Evolutionary conservation across 805 yeast species (phyloP).

Genomic region (Yamadazyma endophytica): DNA sequence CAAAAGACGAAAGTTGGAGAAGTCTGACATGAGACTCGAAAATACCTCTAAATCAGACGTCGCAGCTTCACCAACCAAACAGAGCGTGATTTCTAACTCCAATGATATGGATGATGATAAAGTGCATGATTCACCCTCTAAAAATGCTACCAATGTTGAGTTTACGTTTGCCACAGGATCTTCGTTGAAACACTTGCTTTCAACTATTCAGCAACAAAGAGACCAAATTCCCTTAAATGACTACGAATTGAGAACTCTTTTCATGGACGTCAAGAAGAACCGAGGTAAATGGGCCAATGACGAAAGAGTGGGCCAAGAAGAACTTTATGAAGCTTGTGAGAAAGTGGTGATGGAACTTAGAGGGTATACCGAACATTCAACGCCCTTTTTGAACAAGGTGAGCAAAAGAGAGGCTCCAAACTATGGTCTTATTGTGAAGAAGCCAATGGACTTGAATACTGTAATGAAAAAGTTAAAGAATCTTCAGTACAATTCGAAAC

Average conservation of each 20-base stretch:
- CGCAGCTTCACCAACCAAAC: slow-evolving; percentile 4
- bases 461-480: slow-evolving; percentile 85
- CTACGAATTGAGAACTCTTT: slow-evolving; percentile 74
- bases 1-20: slow-evolving; percentile 73
- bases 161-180: slow-evolving; percentile 34
- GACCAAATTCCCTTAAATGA: slow-evolving; percentile 75
- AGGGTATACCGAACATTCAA: slow-evolving; percentile 92
- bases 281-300: slow-evolving; percentile 98
- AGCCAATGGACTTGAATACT: slow-evolving; percentile 95
- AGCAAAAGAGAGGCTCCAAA: slow-evolving; percentile 98
- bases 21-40: slow-evolving; percentile 69
- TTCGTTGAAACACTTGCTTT: slow-evolving; percentile 69
- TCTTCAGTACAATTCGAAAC: slow-evolving; percentile 77
- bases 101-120: slow-evolving; percentile 8
- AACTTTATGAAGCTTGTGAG: slow-evolving; percentile 94
- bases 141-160: slow-evolving; percentile 21
- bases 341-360: slow-evolving; percentile 87
- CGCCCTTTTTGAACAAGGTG: slow-evolving; percentile 93
- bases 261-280: slow-evolving; percentile 90
- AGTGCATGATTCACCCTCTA: slow-evolving; percentile 6
- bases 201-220: slow-evolving; percentile 73
- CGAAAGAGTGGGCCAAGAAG: slow-evolving; percentile 94
- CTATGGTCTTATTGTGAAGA: slow-evolving; percentile 82
- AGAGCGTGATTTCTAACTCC: slow-evolving; percentile 5
- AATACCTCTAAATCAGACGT: slow-evolving; percentile 8